Base-by-base conservation (phyloP, 352 stramenopile genomes). In the Pythium sukuiense region DNA sequence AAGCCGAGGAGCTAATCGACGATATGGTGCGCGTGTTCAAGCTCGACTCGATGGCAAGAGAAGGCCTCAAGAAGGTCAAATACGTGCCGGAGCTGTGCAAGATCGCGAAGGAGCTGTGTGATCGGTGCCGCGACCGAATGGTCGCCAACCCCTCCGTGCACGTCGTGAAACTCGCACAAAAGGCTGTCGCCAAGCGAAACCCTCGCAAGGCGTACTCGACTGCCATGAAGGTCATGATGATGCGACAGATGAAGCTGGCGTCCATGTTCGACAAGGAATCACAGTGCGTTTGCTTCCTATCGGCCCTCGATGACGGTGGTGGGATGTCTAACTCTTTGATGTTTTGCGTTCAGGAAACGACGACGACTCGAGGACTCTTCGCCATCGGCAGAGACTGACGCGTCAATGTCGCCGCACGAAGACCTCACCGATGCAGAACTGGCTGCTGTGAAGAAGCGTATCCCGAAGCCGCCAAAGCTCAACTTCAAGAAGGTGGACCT, bases 181-280 rank as follows among this genome's bases (percentile, higher is more conserved):
- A 92, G 70, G 78, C 84, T 0, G 60, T 86, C 35, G 85, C 85
- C 8, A 83, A 77, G 48, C 83, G 81, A 43, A 88, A 92, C 59
- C 85, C 85, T 12, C 90, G 87, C 65, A 91, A 89, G 66, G 84
- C 82, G 26, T 94, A 92, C 69, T 94, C 85, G 18, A 89, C 79
- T 14, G 80, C 80, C 18, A 94, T 94, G 85, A 94, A 92, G 70
- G 90, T 84, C 48, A 91, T 92, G 81, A 92, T 94, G 72, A 85
- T 80, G 63, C 82, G 83, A 2, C 85, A 94, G 57, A 89, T 94
- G 80, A 89, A 90, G 66, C 76, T 92, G n/a, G 87, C 79, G 6
- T 61, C 85, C 2, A 68, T 87, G 50, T 89, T 92, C 37, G 79
- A 85, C 71, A 80, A 77, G 63, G 81, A 89, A 46, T 76, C 69